Base-by-base conservation (phyloP, 139 green algal species). In the Eudorina sp. region DNA sequence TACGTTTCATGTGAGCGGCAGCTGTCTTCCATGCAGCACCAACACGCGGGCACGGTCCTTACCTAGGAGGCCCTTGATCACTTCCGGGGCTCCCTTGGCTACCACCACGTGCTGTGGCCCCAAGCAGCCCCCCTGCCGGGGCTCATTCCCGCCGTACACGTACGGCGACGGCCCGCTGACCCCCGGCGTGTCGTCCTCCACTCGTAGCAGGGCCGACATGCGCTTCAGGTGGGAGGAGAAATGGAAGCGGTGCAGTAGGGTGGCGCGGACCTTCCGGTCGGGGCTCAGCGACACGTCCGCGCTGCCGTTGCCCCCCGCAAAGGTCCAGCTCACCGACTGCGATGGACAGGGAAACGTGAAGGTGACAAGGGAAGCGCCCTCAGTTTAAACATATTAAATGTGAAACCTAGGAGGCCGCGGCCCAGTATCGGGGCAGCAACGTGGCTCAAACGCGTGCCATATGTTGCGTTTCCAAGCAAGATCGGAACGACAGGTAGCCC, bases 141-240 rank as follows among this genome's bases (percentile, higher is more conserved):
- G 3, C 75, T 16, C 74, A 36, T 27, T 29, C 14, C 0, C 74
- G 21, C 46, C 66, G 74, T 66, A 70, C 7, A 60, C 58, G 76
- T 79, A 80, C 43, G 76, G 86, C 45, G 86, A 78, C 4, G 76
- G 60, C 4, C 45, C 62, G 3, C 38, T 29, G 11, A 23, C 41
- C 9, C 41, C 51, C 36, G 78, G 78, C 55, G 55, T 60, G n/a
- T 85, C 68, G n/a, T 91, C 89, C 87, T 90, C 91, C 3, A 96
- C 77, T n/a, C 88, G 81, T 27, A 97, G 94, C 1, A 98, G 70
- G 2, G 92, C 93, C 18, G 93, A 86, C 97, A 99, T 99, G 89
- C 97, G 96, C 90, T 98, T 97, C 27, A 99, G 94, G 34, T 94
- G 90, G 25, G 95, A 97, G 58, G 89, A 95, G 94, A 99, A 99